Percentiles rank a stretch among this genome's conserved stretches.
phyloP scores from a whole-genome alignment of 192 early-diverging fungal genomes.

The Entrophospora sp. region DNA sequence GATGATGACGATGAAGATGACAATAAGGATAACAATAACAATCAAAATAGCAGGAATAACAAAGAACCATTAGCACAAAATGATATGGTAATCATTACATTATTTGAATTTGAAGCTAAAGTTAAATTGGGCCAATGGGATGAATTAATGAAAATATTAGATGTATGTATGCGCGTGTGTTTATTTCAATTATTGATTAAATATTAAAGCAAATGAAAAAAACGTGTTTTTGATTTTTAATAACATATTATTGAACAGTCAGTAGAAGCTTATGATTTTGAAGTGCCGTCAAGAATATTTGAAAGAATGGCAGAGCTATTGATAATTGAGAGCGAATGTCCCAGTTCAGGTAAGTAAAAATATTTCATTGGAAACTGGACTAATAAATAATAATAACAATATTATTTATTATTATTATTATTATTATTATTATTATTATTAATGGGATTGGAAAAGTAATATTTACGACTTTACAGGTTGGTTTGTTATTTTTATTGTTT shows the following conservation, averaged over 20 bases:
- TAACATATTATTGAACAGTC: not conserved
- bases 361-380: not conserved
- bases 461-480: conserved; percentile 5
- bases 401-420: too few species aligned
- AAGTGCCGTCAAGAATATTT: conserved; percentile 13
- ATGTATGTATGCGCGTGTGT: not conserved
- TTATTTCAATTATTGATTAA: not conserved
- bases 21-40: not conserved
- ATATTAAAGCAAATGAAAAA: not conserved
- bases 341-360: conserved; percentile 13
- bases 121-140: conserved; percentile 13
- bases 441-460: not conserved
- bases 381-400: too few species aligned
- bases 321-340: conserved; percentile 17
- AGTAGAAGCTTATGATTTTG: conserved; percentile 14
- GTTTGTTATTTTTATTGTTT: not conserved
- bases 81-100: conserved; percentile 14
- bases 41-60: not conserved
- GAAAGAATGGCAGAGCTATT: conserved; percentile 22
- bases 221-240: not conserved
- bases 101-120: conserved; percentile 26
- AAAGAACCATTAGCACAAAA: not conserved
- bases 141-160: not conserved
- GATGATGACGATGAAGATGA: not conserved
- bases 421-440: not conserved